Evolutionary conservation across 306 rosid genomes (phyloP).

Genomic region (Quercus agrifolia): DNA sequence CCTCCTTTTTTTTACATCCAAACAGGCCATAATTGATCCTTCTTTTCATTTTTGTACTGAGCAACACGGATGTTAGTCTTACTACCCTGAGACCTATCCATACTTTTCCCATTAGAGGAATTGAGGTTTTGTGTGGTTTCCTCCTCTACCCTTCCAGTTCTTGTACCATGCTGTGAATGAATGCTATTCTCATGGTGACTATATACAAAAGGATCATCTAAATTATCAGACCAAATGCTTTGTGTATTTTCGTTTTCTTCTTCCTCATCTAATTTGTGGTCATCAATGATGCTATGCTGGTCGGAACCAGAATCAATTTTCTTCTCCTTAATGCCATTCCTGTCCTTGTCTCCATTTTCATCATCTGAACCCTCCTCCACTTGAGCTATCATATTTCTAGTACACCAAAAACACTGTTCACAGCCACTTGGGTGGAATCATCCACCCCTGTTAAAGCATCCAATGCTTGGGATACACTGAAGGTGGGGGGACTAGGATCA

Average conservation of each 20-base stretch:
- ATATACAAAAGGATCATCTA: slow-evolving; percentile 28
- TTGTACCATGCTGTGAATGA: slow-evolving; percentile 27
- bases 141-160: slow-evolving; percentile 34
- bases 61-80: slow-evolving; percentile 23
- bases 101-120: slow-evolving; percentile 26
- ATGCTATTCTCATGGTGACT: slow-evolving; percentile 20
- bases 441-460: slow-evolving; percentile 84
- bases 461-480: slow-evolving; percentile 82
- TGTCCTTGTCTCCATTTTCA: slow-evolving; percentile 35
- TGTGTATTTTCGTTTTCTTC: slow-evolving; percentile 29
- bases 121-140: slow-evolving; percentile 30
- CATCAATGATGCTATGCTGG: not conserved
- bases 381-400: slow-evolving; percentile 75
- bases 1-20: too few species aligned
- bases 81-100: slow-evolving; percentile 30
- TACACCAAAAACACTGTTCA: slow-evolving; percentile 77
- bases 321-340: slow-evolving; percentile 13
- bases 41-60: slow-evolving; percentile 21
- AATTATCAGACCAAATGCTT: slow-evolving; percentile 33
- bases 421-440: slow-evolving; percentile 94
- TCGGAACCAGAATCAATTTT: slow-evolving; percentile 20
- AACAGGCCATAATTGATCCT: too few species aligned
- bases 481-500: slow-evolving; percentile 36
- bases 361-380: slow-evolving; percentile 61
- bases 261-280: slow-evolving; percentile 30